Percentiles rank a stretch among this genome's conserved stretches.
These are phyloP conservation scores for Corymbia maculata DNA, from an alignment of 345 rosid genomes.

Conservation along the genomic window DNA sequence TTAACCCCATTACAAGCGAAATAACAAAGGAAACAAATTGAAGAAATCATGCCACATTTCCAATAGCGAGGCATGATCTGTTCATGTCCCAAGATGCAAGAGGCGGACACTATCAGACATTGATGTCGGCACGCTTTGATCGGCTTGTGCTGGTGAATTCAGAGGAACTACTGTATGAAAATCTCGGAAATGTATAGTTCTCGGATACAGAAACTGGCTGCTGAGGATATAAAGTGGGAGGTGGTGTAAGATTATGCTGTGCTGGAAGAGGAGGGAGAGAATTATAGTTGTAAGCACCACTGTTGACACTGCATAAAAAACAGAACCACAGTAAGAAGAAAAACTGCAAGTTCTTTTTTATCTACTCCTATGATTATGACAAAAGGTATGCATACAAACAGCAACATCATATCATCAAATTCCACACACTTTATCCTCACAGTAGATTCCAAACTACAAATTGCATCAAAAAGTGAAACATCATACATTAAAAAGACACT, in stretches of 20 bases:
- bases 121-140: slow-evolving; percentile 79
- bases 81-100: neutral
- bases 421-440: neutral
- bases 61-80: neutral
- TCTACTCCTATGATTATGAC: neutral
- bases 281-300: slow-evolving; percentile 65
- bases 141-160: slow-evolving; percentile 48
- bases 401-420: neutral
- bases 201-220: slow-evolving; percentile 73
- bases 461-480: neutral
- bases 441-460: neutral
- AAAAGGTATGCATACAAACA: neutral
- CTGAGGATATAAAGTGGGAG: slow-evolving; percentile 93
- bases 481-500: neutral
- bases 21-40: neutral
- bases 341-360: neutral
- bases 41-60: neutral
- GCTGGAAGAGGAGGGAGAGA: slow-evolving; percentile 84
- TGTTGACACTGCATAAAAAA: slow-evolving; percentile 40
- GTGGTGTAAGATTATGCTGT: slow-evolving; percentile 89
- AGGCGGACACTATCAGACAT: slow-evolving; percentile 30
- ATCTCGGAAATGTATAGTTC: slow-evolving; percentile 68
- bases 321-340: neutral
- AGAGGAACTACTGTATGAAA: slow-evolving; percentile 36
- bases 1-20: neutral